Percentiles rank a stretch among this genome's conserved stretches.
Evolutionary conservation across 2,329 filamentous ascomycete species (phyloP).

Genomic region (Diaporthe capsici): DNA sequence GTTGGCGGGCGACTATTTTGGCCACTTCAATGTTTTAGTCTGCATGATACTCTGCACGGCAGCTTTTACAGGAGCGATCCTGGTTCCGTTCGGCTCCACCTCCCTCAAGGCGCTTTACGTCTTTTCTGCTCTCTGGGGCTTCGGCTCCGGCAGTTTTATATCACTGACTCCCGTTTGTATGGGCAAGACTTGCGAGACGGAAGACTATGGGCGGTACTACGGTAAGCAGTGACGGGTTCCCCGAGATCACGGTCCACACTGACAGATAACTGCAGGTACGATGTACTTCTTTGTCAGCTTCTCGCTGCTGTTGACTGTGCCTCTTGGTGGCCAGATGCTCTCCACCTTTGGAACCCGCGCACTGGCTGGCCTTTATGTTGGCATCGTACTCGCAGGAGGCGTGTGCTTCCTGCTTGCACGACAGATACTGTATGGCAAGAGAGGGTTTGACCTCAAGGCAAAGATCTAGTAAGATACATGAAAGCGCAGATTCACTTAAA

Average conservation of each 20-base stretch:
- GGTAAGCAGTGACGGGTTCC: not conserved
- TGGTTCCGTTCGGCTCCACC: slow-evolving; percentile 60
- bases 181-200: slow-evolving; percentile 41
- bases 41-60: slow-evolving; percentile 53
- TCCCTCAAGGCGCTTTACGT: slow-evolving; percentile 57
- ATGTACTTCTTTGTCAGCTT: slow-evolving; percentile 62
- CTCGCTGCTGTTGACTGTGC: slow-evolving; percentile 60
- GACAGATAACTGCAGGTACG: slow-evolving; percentile 55
- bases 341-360: slow-evolving; percentile 59
- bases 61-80: slow-evolving; percentile 57
- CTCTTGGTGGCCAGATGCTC: slow-evolving; percentile 61
- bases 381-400: slow-evolving; percentile 55
- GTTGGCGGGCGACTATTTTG: slow-evolving; percentile 57
- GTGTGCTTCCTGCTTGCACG: slow-evolving; percentile 50
- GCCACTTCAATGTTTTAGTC: slow-evolving; percentile 61
- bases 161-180: slow-evolving; percentile 60
- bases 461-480: not conserved
- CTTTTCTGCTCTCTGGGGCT: slow-evolving; percentile 62
- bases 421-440: slow-evolving; percentile 32
- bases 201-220: slow-evolving; percentile 10
- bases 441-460: slow-evolving; percentile 15
- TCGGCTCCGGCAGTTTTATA: slow-evolving; percentile 64
- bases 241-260: not conserved
- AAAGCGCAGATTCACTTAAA: not conserved
- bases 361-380: slow-evolving; percentile 62